Percentiles rank a stretch among this genome's conserved stretches.
Evolutionary conservation across 1,284 basidiomycete species (phyloP).

Genomic region (Phellopilus nigrolimitatus): DNA sequence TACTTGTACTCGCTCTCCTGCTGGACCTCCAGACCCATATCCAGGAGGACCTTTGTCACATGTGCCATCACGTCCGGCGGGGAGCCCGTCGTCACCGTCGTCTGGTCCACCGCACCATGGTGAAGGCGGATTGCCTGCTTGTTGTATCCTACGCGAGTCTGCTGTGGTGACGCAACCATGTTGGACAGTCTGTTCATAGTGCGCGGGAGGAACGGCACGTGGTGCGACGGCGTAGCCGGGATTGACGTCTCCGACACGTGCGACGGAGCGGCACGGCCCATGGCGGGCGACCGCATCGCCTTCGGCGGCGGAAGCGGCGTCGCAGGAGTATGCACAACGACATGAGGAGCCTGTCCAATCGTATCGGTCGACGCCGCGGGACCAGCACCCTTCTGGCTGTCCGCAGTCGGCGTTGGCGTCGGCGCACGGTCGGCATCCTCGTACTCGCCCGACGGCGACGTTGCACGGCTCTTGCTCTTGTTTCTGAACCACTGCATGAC

Average conservation of each 20-base stretch:
- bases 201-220: constrained; percentile 9
- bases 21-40: constrained; percentile 89
- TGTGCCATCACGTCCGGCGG: constrained; percentile 88
- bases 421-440: constrained; percentile 27
- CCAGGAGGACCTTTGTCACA: constrained; percentile 72
- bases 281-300: not conserved
- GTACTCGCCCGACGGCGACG: constrained; percentile 28
- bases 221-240: constrained; percentile 5
- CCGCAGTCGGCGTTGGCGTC: constrained; percentile 23
- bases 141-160: constrained; percentile 26
- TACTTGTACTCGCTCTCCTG: constrained; percentile 87
- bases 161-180: constrained; percentile 11
- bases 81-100: constrained; percentile 80
- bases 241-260: constrained; percentile 7
- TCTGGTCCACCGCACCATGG: constrained; percentile 90
- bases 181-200: constrained; percentile 15
- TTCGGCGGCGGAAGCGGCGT: not conserved
- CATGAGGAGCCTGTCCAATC: not conserved
- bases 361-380: not conserved
- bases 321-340: not conserved
- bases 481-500: constrained; percentile 82
- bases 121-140: constrained; percentile 77
- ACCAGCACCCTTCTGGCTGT: constrained; percentile 8
- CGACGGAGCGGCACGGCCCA: constrained; percentile 10
- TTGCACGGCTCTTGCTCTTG: constrained; percentile 49